Evolutionary conservation across 83 land plant species (phyloP).

Genomic region (Diphasiastrum complanatum): DNA sequence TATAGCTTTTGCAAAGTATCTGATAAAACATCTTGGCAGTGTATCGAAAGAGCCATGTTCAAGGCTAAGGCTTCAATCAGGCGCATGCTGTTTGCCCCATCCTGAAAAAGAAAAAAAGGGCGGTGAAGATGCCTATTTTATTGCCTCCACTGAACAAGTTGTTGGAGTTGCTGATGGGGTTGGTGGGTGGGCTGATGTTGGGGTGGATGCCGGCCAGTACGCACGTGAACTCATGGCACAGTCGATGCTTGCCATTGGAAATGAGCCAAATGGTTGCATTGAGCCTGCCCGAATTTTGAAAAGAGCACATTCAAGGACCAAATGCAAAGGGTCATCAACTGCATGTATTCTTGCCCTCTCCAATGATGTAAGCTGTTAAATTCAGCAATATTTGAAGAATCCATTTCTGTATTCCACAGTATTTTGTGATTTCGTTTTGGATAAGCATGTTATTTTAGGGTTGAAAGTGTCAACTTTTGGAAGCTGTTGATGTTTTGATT

Average conservation of each 20-base stretch:
- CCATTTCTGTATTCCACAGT: not conserved
- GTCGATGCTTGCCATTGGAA: conserved; percentile 56
- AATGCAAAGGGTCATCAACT: conserved; percentile 85
- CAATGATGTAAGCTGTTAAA: conserved; percentile 46
- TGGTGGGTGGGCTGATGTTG: conserved; percentile 93
- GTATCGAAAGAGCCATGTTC: too few relatives aligned
- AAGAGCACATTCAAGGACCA: conserved; percentile 72
- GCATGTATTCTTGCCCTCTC: conserved; percentile 94
- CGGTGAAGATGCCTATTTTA: conserved; percentile 98
- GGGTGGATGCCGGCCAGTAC: conserved; percentile 80
- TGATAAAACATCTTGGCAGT: too few relatives aligned
- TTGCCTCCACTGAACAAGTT: conserved; percentile 68
- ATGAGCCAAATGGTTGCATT: conserved; percentile 75
- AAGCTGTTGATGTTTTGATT: not conserved
- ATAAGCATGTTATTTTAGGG: not conserved
- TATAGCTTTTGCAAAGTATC: too few relatives aligned
- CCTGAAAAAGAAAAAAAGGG: conserved; percentile 87
- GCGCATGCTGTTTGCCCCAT: conserved; percentile 84
- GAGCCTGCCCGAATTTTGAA: conserved; percentile 74
- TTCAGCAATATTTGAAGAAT: not conserved
- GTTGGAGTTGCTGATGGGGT: conserved; percentile 98
- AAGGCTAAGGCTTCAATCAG: conserved; percentile 76
- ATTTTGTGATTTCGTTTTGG: not conserved
- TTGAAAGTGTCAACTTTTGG: not conserved
- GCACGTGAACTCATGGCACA: conserved; percentile 88